Evolutionary conservation across 306 rosid species (phyloP), one percentile per base, ranked within the genome.

Genomic region (Alnus rubra): DNA sequence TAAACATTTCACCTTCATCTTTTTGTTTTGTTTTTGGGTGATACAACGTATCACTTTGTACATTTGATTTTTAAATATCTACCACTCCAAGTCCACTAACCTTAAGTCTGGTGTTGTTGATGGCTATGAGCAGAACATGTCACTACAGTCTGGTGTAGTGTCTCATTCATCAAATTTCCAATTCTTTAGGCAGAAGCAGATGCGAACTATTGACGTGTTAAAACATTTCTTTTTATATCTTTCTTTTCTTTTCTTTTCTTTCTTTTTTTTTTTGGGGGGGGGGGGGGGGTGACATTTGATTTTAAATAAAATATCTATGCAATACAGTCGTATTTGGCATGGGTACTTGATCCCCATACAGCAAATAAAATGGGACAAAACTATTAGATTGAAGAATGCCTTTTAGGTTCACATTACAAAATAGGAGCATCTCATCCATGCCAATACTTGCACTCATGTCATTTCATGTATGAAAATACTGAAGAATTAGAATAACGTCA

Each of bases 151-250:
- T 62, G 69, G 45, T 12, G 39, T 11, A 13, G 42, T 12, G 69
- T 33, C 45, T 31, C 69, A 62, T 33, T 62, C 39, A 62, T 64
- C 71, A 37, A 16, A 23, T 13, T 14, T 5, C 12, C 28, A 35
- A 37, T 65, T 65, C 28, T 65, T 65, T 18, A 65, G 47, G 71
- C 71, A 65, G 4, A 65, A 35, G 47, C 48, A 65, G 35, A 39
- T 37, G 49, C 48, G 49, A 65, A 7, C 12, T 65, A 15, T 37
- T 65, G 39, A 31, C 39, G 9, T 31, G 45, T 62, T 31, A 5
- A 30, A 62, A 39, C 44, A 51, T 51, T 14, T 14, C 16, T 51
- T 51, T 51, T 51, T 13, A 11, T 51, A 1, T 16, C 1, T 51
- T n/a, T n/a, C n/a, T n/a, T n/a, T n/a, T n/a, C n/a, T n/a, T n/a